Base-by-base conservation (phyloP, 306 rosid species). In the Citrullus mucosospermus region DNA sequence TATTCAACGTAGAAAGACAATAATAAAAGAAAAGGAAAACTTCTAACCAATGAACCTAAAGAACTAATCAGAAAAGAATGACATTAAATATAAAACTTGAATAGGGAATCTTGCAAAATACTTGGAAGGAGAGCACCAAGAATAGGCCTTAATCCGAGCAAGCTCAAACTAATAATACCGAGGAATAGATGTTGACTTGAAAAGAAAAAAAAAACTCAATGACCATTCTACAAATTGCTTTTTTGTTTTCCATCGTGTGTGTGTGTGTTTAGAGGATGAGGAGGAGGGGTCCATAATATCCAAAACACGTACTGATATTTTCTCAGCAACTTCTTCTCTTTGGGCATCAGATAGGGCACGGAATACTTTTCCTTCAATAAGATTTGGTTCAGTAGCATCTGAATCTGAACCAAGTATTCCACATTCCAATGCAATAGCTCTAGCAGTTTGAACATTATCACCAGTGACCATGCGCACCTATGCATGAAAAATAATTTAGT, bases 401-500 rank as follows among this genome's bases (percentile, higher is more conserved):
- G 80, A 84, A 51, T 77, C 81, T 55, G 92, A 82, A 77, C 28
- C 71, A 80, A 94, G 93, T 80, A 94, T 94, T 80, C 98, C 98
- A 83, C 97, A 92, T 85, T 92, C 98, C 82, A 87, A 20, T 25
- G 98, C 95, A 80, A 94, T 92, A 78, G 98, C 97, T 88, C 81
- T 90, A 15, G 98, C 98, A 80, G 98, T 94, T 82, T 89, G 91
- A 51, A 94, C 82, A 71, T 94, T 94, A 82, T 94, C 98, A 53
- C 98, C 98, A 1, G 98, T 94, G 78, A 94, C 90, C 98, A 92
- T 94, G 66, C 91, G 90, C 20, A 94, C 96, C 98, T 95, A 15
- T 30, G 18, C 65, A 48, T 36, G 50, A 44, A 72, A 58, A 77
- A 32, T 30, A 22, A 22, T 25, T 63, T 34, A 34, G 43, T 2